Conservation (phyloP, 352 stramenopile genomes). For the Aphanomyces euteiches region DNA sequence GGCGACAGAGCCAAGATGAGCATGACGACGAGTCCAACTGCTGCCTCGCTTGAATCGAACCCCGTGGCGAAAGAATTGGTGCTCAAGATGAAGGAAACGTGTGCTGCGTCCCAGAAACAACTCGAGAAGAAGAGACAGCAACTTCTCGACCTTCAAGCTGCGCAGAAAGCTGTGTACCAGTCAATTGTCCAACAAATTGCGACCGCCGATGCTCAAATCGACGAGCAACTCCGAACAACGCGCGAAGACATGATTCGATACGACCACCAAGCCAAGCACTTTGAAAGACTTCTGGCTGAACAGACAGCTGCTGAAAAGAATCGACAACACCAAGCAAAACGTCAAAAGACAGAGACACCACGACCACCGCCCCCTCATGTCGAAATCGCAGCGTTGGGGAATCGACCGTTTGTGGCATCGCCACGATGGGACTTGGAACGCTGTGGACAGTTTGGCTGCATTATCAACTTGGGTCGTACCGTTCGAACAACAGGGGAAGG, state of each 20-base stretch:
- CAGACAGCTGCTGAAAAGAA: not conserved
- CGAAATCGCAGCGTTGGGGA: not conserved
- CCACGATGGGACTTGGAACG: slow-evolving; percentile 5
- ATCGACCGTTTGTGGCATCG: not conserved
- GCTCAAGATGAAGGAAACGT: slow-evolving; percentile 13
- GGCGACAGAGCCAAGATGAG: no score
- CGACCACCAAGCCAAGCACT: not conserved
- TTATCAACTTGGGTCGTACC: slow-evolving; percentile 1
- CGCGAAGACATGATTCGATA: not conserved
- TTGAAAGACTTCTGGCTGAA: not conserved
- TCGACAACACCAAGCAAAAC: not conserved
- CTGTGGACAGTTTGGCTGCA: slow-evolving; percentile 4
- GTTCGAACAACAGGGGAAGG: slow-evolving; percentile 4
- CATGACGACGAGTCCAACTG: no score
- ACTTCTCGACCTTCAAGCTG: not conserved
- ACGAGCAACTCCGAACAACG: not conserved
- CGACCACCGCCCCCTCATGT: not conserved
- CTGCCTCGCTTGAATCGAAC: not conserved
- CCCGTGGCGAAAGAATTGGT: slow-evolving; percentile 1
- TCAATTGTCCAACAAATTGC: slow-evolving; percentile 1
- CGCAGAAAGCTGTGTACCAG: not conserved
- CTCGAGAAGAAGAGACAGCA: slow-evolving; percentile 12
- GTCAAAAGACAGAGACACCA: not conserved
- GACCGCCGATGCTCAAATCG: not conserved
- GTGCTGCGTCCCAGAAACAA: not conserved